Percentiles rank a stretch among this genome's conserved stretches.
Evolutionary conservation across 1,139 yeast genomes (phyloP).

Genomic region (Yamadazyma jaroonii): DNA sequence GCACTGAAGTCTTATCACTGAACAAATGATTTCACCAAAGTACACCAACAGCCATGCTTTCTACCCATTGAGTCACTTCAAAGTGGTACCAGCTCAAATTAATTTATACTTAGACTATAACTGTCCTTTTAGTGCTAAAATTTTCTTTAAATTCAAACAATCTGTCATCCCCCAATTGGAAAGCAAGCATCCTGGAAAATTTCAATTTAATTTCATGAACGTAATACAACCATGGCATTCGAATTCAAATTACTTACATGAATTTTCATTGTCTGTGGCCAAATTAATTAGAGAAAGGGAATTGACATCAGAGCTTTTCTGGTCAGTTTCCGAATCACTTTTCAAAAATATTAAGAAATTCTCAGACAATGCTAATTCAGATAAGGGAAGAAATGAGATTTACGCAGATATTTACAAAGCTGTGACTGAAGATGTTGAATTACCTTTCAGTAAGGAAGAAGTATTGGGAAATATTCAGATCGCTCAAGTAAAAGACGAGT

Average conservation of each 20-base stretch:
- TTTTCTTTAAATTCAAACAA: conserved; percentile 54
- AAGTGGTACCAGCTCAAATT: conserved; percentile 31
- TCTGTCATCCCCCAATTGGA: conserved; percentile 55
- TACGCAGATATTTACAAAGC: conserved; percentile 54
- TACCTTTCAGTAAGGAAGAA: conserved; percentile 36
- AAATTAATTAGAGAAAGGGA: conserved; percentile 45
- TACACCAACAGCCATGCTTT: conserved; percentile 39
- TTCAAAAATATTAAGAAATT: conserved; percentile 53
- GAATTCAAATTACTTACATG: conserved; percentile 63
- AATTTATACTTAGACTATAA: conserved; percentile 71
- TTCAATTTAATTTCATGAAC: conserved; percentile 60
- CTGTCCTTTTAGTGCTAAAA: conserved; percentile 71
- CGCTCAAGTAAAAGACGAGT: conserved; percentile 17
- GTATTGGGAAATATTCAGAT: conserved; percentile 34
- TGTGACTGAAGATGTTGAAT: conserved; percentile 35
- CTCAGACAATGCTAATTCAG: conserved; percentile 60
- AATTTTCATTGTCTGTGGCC: conserved; percentile 70
- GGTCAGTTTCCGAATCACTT: conserved; percentile 58
- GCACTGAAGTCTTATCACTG: too few relatives aligned
- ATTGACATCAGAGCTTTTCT: conserved; percentile 40
- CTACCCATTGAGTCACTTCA: conserved; percentile 18
- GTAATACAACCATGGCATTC: conserved; percentile 91
- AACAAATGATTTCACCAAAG: conserved; percentile 27
- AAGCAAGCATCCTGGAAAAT: conserved; percentile 44
- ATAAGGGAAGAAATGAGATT: conserved; percentile 55